Base-by-base conservation (phyloP, 768 basidiomycete species). In the Pholiota conissans region DNA sequence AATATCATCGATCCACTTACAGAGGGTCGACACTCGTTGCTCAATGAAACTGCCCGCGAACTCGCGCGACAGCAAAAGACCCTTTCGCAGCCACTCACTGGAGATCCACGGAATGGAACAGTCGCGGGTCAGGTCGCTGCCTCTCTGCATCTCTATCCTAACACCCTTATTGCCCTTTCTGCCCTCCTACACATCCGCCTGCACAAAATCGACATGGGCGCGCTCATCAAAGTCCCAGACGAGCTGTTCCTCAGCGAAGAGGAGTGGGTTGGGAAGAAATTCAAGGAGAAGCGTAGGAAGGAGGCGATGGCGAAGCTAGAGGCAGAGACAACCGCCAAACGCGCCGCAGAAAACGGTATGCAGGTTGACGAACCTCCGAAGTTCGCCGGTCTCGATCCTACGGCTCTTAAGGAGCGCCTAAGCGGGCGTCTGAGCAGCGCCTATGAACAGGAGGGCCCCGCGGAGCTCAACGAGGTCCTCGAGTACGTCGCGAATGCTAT, bases 401-500 rank as follows among this genome's bases (percentile, higher is more conserved):
- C 63, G 14, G 51, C 64, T 13, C 62, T 63, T 18, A 65, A 63
- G 40, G 61, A 49, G 32, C 30, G 55, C 24, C 61, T 49, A 6
- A 58, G 49, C 30, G 59, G 57, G 29, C 61, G 49, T 54, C 56
- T 49, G 52, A 63, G 52, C 16, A 56, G 65, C n/a, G n/a, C n/a
- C 6, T 71, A 74, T 30, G 68, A 76, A 55, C 64, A 75, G 5
- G 75, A 82, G 60, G 76, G 76, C 8, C 75, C 77, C 8, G 80
- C 78, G 34, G 79, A 84, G 63, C 70, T 85, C 51, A 78, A 77
- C 22, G 76, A 78, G 26, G 87, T 87, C 50, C 69, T 92, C 63
- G 76, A 79, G 11, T 81, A 83, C 67, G 81, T 84, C 48, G 86
- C 80, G 2, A 75, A 75, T 22, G 73, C 79, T 34, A 81, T 91